These are phyloP conservation scores for Penicillium silybi DNA, from an alignment of 495 filamentous ascomycete species.

Conservation along the genomic window DNA sequence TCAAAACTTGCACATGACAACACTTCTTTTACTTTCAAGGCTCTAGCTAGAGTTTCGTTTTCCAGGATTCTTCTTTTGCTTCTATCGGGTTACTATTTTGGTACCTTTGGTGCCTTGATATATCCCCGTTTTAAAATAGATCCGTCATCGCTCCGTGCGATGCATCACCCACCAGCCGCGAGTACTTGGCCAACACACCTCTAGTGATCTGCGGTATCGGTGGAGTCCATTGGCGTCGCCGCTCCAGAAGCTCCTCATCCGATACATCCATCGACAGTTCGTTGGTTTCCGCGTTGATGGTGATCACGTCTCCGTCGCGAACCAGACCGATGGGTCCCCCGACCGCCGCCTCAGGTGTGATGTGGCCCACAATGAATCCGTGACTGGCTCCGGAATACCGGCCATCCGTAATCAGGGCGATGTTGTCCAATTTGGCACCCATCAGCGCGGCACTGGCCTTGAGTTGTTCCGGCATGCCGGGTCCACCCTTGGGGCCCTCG, in stretches of 20 bases:
- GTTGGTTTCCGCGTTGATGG: slow-evolving; percentile 81
- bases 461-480: slow-evolving; percentile 98
- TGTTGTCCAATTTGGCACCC: slow-evolving; percentile 84
- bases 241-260: slow-evolving; percentile 65
- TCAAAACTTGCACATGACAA: slow-evolving; percentile 22
- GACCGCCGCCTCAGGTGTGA: slow-evolving; percentile 85
- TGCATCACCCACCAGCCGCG: slow-evolving; percentile 66
- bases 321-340: slow-evolving; percentile 82
- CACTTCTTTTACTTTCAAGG: slow-evolving; percentile 1
- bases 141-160: slow-evolving; percentile 64
- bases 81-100: background rate
- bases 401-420: slow-evolving; percentile 92
- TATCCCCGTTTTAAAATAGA: slow-evolving; percentile 27
- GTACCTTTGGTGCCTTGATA: background rate
- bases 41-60: too few relatives aligned
- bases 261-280: slow-evolving; percentile 70
- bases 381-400: slow-evolving; percentile 87
- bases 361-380: slow-evolving; percentile 94
- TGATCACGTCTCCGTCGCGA: slow-evolving; percentile 74
- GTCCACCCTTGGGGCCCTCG: slow-evolving; percentile 92
- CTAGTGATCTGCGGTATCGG: slow-evolving; percentile 73
- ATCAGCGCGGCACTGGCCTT: slow-evolving; percentile 86
- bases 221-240: slow-evolving; percentile 68
- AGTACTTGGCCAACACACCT: slow-evolving; percentile 90
- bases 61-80: background rate